Conservation (phyloP, 2,329 filamentous ascomycete species). For the Ophiostoma populinum region DNA sequence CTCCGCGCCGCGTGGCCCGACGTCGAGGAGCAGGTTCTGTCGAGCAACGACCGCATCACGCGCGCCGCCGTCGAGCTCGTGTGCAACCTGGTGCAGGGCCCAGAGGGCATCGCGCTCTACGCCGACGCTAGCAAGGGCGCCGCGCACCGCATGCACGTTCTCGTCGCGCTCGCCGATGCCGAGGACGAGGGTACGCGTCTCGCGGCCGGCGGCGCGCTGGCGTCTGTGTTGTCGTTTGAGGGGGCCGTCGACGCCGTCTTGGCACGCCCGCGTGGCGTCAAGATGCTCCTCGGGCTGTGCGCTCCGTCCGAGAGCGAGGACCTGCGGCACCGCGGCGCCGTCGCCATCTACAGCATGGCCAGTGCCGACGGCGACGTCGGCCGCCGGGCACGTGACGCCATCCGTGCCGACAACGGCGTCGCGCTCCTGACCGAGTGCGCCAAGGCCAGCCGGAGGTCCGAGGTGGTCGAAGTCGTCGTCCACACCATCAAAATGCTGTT, state of each 20-base stretch:
- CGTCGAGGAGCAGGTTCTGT: slow-evolving; percentile 71
- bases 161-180: slow-evolving; percentile 75
- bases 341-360: slow-evolving; percentile 55
- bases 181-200: slow-evolving; percentile 64
- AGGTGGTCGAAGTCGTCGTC: slow-evolving; percentile 54
- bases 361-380: slow-evolving; percentile 47
- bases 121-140: slow-evolving; percentile 47
- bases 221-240: slow-evolving; percentile 66
- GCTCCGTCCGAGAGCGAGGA: slow-evolving; percentile 58
- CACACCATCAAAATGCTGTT: slow-evolving; percentile 55
- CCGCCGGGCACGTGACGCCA: slow-evolving; percentile 36
- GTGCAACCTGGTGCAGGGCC: slow-evolving; percentile 69
- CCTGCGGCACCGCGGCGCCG: slow-evolving; percentile 54
- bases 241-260: slow-evolving; percentile 55
- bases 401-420: slow-evolving; percentile 45
- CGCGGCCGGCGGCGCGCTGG: slow-evolving; percentile 76
- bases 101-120: slow-evolving; percentile 50
- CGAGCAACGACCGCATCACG: slow-evolving; percentile 55
- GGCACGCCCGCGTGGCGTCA: slow-evolving; percentile 51
- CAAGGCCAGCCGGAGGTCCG: slow-evolving; percentile 48
- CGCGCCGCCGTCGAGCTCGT: slow-evolving; percentile 77
- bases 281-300: slow-evolving; percentile 67
- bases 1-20: slow-evolving; percentile 56
- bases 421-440: slow-evolving; percentile 53
- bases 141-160: slow-evolving; percentile 58